phyloP scores from a whole-genome alignment of 2,329 filamentous ascomycete genomes.

The Pseudogymnoascus sp. region DNA sequence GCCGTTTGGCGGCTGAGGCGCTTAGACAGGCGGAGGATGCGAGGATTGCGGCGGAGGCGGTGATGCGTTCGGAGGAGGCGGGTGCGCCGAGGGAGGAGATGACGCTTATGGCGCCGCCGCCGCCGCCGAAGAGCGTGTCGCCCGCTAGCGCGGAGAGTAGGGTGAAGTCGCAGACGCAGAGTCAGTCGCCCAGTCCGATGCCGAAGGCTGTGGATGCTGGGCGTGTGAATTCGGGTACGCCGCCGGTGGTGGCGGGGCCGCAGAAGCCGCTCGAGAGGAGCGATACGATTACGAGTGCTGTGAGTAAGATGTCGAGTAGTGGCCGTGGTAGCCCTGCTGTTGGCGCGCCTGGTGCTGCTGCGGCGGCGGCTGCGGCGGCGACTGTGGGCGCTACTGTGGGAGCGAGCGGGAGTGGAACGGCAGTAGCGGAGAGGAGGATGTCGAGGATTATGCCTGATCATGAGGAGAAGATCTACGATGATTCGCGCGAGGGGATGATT shows the following conservation, averaged over 20 bases:
- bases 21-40: neutral
- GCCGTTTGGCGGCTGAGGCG: neutral
- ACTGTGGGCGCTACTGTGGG: neutral
- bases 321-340: neutral
- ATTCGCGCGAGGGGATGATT: neutral
- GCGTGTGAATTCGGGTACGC: neutral
- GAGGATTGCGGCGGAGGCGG: neutral
- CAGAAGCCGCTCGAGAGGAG: neutral
- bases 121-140: neutral
- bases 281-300: neutral
- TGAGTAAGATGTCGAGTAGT: neutral
- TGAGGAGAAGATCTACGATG: neutral
- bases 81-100: neutral
- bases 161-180: neutral
- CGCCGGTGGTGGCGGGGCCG: neutral
- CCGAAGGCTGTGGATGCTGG: neutral
- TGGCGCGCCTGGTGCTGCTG: neutral
- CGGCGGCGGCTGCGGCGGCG: neutral
- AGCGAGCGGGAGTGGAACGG: slow-evolving; percentile 40
- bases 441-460: slow-evolving; percentile 13
- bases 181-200: neutral
- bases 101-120: neutral
- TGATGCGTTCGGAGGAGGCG: neutral
- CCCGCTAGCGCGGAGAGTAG: neutral
- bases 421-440: slow-evolving; percentile 28